Evolutionary conservation across 2,329 filamentous ascomycete genomes (phyloP).

Genomic region (Fusarium sp.): DNA sequence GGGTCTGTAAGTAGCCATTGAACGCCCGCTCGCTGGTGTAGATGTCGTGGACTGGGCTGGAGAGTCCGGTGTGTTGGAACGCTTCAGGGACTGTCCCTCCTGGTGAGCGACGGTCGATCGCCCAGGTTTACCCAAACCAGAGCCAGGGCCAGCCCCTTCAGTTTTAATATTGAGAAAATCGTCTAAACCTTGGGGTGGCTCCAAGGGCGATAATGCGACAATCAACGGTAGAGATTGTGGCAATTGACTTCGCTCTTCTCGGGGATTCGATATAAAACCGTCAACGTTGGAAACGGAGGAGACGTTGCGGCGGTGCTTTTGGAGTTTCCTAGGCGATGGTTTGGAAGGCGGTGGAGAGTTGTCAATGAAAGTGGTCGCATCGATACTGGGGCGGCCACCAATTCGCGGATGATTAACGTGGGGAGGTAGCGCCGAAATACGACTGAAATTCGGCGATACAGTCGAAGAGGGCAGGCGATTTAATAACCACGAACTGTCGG

Average conservation of each 20-base stretch:
- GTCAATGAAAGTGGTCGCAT: constrained; percentile 52
- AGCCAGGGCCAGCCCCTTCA: constrained; percentile 46
- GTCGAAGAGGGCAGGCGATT: constrained; percentile 67
- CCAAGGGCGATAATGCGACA: constrained; percentile 41
- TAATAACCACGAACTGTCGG: constrained; percentile 59
- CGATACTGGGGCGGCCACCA: constrained; percentile 58
- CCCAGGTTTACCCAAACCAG: constrained; percentile 42
- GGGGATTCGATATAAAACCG: constrained; percentile 5
- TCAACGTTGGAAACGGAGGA: constrained; percentile 33
- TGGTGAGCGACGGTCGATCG: constrained; percentile 39
- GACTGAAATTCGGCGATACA: constrained; percentile 54
- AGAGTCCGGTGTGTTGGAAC: constrained; percentile 23
- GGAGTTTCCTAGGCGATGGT: constrained; percentile 52
- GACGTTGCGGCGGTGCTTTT: constrained; percentile 52
- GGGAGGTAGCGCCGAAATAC: constrained; percentile 51
- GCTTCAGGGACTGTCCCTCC: constrained; percentile 46
- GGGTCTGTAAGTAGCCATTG: constrained; percentile 15
- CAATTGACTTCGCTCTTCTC: constrained; percentile 28
- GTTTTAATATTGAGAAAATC: constrained; percentile 36
- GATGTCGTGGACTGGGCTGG: constrained; percentile 33
- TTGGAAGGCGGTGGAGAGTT: constrained; percentile 47
- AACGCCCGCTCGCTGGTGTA: constrained; percentile 25
- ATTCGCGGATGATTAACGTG: constrained; percentile 49
- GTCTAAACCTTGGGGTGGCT: constrained; percentile 35
- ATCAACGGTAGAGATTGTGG: constrained; percentile 42